Evolutionary conservation across 2,329 filamentous ascomycete species (phyloP).

Genomic region (Pestalotiopsis sp.): DNA sequence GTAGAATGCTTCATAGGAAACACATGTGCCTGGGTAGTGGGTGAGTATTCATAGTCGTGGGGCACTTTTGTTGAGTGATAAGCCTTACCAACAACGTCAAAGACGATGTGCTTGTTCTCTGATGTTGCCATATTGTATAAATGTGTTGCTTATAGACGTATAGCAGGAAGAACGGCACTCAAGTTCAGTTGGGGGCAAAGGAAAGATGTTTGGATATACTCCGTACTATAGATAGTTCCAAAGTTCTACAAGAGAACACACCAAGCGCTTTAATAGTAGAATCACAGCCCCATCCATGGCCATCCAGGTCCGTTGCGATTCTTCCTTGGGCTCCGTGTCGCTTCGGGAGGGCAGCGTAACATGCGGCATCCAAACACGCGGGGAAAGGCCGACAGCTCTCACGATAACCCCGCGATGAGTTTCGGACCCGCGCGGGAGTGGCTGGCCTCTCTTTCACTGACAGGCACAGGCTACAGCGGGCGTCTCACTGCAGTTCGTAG

Average conservation of each 20-base stretch:
- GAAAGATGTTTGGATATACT: not conserved
- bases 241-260: not conserved
- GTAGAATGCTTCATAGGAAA: conserved; percentile 48
- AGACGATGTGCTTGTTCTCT: conserved; percentile 46
- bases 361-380: not conserved
- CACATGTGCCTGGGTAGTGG: conserved; percentile 39
- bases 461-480: not conserved
- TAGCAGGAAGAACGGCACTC: not conserved
- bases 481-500: not conserved
- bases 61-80: not conserved
- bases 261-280: not conserved
- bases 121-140: not conserved
- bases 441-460: not conserved
- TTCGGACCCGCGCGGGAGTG: not conserved
- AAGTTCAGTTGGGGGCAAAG: not conserved
- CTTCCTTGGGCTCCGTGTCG: not conserved
- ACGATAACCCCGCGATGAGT: not conserved
- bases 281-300: not conserved
- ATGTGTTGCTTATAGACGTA: not conserved
- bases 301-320: not conserved
- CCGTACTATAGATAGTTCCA: too few species aligned
- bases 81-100: conserved; percentile 50
- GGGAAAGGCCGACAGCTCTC: not conserved
- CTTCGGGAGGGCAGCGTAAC: not conserved
- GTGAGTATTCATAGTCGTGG: not conserved